Conservation (phyloP, 1,139 yeast genomes). For the Sugiyamaella neomexicana region DNA sequence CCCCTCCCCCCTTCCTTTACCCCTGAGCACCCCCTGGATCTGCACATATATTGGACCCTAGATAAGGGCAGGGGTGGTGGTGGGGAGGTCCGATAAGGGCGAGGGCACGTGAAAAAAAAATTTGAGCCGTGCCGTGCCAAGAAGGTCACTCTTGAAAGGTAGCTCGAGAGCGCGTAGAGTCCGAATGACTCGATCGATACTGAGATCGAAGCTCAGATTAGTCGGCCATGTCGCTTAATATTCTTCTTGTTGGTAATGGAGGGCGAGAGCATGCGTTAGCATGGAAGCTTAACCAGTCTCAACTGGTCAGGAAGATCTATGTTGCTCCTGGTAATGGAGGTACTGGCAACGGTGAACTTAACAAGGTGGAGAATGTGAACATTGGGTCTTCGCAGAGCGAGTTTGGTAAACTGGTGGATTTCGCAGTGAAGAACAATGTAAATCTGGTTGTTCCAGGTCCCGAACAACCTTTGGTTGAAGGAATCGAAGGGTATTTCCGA, state of each 20-base stretch:
- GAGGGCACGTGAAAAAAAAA: background rate
- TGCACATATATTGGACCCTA: no score
- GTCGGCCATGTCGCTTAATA: constrained; percentile 43
- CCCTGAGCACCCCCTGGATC: background rate
- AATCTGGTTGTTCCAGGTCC: constrained; percentile 94
- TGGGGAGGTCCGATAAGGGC: background rate
- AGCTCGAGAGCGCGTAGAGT: background rate
- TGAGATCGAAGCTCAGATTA: background rate
- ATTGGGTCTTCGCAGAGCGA: constrained; percentile 62
- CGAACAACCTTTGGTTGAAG: constrained; percentile 98
- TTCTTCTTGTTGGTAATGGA: constrained; percentile 93
- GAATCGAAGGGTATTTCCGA: constrained; percentile 68
- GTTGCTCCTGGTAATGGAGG: constrained; percentile 99
- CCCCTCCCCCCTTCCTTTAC: no score
- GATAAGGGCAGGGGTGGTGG: constrained; percentile 5
- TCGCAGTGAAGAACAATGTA: constrained; percentile 55
- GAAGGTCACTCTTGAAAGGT: no score
- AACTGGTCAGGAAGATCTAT: constrained; percentile 65
- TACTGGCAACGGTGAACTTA: constrained; percentile 51
- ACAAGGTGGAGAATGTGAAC: constrained; percentile 68
- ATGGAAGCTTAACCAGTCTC: constrained; percentile 85
- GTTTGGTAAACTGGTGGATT: constrained; percentile 53
- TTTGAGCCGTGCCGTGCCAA: background rate
- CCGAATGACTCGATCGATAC: background rate
- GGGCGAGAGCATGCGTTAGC: constrained; percentile 98